Base-by-base conservation (phyloP, 768 basidiomycete genomes). In the Naganishia vaughanmartiniae region DNA sequence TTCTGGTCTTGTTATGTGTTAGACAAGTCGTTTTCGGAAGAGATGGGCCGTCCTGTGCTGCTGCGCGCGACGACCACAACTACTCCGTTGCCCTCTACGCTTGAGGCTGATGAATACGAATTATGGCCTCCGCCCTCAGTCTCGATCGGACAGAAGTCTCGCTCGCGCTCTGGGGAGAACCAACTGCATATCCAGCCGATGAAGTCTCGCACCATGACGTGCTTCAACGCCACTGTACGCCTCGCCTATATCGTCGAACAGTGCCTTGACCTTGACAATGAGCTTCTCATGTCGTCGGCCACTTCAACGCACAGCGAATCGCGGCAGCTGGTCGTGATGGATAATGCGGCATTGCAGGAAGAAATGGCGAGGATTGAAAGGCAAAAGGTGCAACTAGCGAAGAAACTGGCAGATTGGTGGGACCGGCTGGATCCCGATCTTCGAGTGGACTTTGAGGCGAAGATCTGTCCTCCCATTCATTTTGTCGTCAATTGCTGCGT, bases 11-110 rank as follows among this genome's bases (percentile, higher is more conserved):
- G 70, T 46, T 78, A 75, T 53, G 69, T 76, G 12, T 65, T 78
- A 15, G 77, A 78, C 69, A 78, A 78, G 54, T 67, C 69, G 3
- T 48, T 76, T 26, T 60, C 74, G n/a, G 77, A 78, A 65, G 77
- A 78, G 65, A 78, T 76, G 14, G 77, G 77, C 9, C 73, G 77
- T 45, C 76, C 77, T 0, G 74, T 72, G 58, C 67, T 78, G 1
- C 70, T 78, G n/a, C 75, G 72, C 15, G 73, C 73, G 26, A 54
- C 74, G 19, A 53, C 70, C 24, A 67, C 70, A 17, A 72, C 76
- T 11, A 73, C 73, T 7, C 75, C 77, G 26, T 56, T 76, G 9
- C 77, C 77, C 0, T 73, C 74, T 12, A 65, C 65, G 6, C 24
- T 63, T 4, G 75, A 78, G 48, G 67, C 76, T 33, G 77, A 78